Evolutionary conservation across 495 filamentous ascomycete genomes (phyloP).

Genomic region (Penicillium ucsense): DNA sequence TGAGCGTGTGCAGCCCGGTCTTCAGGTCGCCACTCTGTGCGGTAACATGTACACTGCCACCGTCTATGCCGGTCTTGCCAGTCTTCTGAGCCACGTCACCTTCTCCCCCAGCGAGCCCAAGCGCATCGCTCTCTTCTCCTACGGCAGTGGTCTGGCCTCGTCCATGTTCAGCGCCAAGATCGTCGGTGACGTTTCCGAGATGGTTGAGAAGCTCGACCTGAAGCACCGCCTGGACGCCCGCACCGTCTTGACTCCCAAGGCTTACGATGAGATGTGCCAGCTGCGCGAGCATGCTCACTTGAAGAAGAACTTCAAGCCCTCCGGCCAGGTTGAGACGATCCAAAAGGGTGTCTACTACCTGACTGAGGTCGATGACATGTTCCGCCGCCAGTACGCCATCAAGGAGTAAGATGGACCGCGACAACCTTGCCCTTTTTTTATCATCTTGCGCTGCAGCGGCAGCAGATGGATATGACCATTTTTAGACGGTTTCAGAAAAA

Average conservation of each 20-base stretch:
- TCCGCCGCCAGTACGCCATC: constrained; percentile 77
- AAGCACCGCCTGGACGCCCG: constrained; percentile 64
- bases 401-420: constrained; percentile 54
- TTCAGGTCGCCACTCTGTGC: constrained; percentile 84
- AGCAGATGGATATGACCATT: constrained; percentile 23
- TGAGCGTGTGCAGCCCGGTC: constrained; percentile 73
- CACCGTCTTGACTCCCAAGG: constrained; percentile 65
- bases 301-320: constrained; percentile 78
- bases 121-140: constrained; percentile 86
- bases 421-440: constrained; percentile 16
- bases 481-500: constrained; percentile 30
- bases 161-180: constrained; percentile 86
- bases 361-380: constrained; percentile 86
- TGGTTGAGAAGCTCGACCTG: constrained; percentile 72
- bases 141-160: constrained; percentile 85
- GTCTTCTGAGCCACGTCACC: constrained; percentile 62
- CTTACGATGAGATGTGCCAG: constrained; percentile 92
- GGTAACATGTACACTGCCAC: constrained; percentile 99
- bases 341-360: constrained; percentile 79
- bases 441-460: background rate
- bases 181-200: constrained; percentile 62
- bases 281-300: constrained; percentile 91
- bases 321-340: constrained; percentile 70
- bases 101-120: constrained; percentile 67
- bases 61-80: constrained; percentile 78